Percentiles rank a stretch among this genome's conserved stretches.
Evolutionary conservation across 768 basidiomycete species (phyloP).

Genomic region (Pisolithus tinctorius): DNA sequence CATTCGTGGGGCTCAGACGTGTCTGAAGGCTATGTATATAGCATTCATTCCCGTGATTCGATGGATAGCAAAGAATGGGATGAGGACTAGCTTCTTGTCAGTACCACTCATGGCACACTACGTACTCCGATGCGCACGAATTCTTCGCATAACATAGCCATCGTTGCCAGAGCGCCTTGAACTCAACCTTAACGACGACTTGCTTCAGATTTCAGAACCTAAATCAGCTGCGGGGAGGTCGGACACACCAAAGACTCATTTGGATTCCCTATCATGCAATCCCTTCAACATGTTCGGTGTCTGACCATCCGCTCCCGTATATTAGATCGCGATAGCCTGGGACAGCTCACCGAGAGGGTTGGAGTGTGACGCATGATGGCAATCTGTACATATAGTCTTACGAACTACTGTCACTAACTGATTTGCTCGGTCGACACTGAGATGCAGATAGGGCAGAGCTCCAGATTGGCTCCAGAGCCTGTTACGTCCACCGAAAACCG

Average conservation of each 20-base stretch:
- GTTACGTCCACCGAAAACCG: too few species aligned
- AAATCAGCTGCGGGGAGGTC: neutral
- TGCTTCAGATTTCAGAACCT: slow-evolving; percentile 1
- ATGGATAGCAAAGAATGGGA: slow-evolving; percentile 50
- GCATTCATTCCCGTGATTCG: slow-evolving; percentile 60
- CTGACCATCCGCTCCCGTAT: slow-evolving; percentile 83
- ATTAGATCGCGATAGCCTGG: slow-evolving; percentile 51
- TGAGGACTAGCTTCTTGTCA: slow-evolving; percentile 52
- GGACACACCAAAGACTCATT: slow-evolving; percentile 79
- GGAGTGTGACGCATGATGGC: too few species aligned
- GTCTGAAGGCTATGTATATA: slow-evolving; percentile 38
- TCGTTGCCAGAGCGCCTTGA: slow-evolving; percentile 64
- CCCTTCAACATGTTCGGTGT: slow-evolving; percentile 64
- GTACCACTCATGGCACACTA: slow-evolving; percentile 58
- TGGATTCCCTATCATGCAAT: slow-evolving; percentile 66
- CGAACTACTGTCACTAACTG: too few species aligned
- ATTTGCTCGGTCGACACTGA: too few species aligned
- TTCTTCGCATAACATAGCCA: slow-evolving; percentile 86
- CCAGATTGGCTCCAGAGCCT: too few species aligned
- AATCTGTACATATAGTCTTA: too few species aligned
- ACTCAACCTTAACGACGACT: slow-evolving; percentile 58
- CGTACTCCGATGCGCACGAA: slow-evolving; percentile 81
- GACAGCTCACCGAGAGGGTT: too few species aligned
- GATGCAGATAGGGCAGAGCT: too few species aligned
- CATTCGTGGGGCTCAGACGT: too few species aligned